Percentiles rank a stretch among this genome's conserved stretches.
phyloP scores from a whole-genome alignment of 345 rosid genomes.

The Gossypium thurberi region DNA sequence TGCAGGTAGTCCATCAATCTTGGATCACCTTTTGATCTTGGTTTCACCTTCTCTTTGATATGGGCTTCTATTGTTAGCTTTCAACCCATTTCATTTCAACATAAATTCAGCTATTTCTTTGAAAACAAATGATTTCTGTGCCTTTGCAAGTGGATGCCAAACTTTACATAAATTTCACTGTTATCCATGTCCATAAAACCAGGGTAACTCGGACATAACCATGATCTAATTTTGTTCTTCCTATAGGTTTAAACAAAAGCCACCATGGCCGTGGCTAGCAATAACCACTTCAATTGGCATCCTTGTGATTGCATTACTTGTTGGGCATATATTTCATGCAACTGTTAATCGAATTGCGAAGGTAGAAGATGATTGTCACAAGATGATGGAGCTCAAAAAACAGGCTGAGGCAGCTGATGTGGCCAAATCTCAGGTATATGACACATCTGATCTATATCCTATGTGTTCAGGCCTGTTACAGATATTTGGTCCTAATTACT shows the following conservation, averaged over 20 bases:
- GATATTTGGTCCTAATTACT: constrained; percentile 13
- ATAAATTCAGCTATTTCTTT: background rate
- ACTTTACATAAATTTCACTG: background rate
- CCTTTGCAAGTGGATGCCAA: background rate
- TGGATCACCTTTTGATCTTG: constrained; percentile 5
- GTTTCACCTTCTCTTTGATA: constrained; percentile 9
- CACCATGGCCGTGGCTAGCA: constrained; percentile 74
- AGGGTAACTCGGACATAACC: background rate
- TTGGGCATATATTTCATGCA: constrained; percentile 72
- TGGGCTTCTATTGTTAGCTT: background rate
- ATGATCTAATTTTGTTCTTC: constrained; percentile 13
- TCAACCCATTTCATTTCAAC: background rate
- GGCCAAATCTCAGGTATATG: constrained; percentile 88
- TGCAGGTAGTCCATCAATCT: constrained; percentile 59
- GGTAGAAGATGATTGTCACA: constrained; percentile 76
- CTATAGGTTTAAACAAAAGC: constrained; percentile 72
- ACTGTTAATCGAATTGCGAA: constrained; percentile 73
- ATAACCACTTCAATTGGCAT: constrained; percentile 55
- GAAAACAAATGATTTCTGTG: background rate
- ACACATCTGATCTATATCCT: constrained; percentile 8
- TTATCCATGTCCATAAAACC: background rate
- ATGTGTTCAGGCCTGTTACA: background rate
- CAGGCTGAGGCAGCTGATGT: constrained; percentile 90
- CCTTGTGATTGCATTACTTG: constrained; percentile 74
- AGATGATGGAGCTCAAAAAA: constrained; percentile 72